Evolutionary conservation across 257 asterid species (phyloP).

Genomic region (Osmanthus fragrans): DNA sequence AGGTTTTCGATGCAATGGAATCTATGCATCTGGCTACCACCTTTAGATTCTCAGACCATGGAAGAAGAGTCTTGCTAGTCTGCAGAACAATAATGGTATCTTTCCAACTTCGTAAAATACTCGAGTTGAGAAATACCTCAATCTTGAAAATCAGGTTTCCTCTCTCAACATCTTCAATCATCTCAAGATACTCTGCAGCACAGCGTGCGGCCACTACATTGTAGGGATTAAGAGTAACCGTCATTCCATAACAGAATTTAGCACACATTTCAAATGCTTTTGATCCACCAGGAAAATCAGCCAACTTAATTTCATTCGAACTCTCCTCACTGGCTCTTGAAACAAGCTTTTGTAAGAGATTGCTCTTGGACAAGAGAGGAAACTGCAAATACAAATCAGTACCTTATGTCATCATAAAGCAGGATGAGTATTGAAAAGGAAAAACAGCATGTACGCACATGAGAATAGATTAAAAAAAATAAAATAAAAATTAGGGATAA

Average conservation of each 20-base stretch:
- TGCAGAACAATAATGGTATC: conserved; percentile 89
- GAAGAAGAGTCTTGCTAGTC: conserved; percentile 67
- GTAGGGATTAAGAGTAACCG: conserved; percentile 81
- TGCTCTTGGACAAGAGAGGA: conserved; percentile 91
- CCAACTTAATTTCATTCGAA: conserved; percentile 51
- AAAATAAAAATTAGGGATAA: no score
- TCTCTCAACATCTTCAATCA: conserved; percentile 77
- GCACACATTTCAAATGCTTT: conserved; percentile 89
- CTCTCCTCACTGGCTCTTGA: conserved; percentile 46
- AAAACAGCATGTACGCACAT: background rate
- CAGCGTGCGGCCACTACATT: conserved; percentile 86
- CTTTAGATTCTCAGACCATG: conserved; percentile 80
- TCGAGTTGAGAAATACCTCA: conserved; percentile 81
- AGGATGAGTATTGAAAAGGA: background rate
- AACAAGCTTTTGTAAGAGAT: conserved; percentile 60
- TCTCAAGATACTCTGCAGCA: conserved; percentile 90
- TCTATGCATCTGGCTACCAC: conserved; percentile 79
- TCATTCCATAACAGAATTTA: conserved; percentile 87
- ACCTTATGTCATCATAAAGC: background rate
- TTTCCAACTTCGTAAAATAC: conserved; percentile 83
- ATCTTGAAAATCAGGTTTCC: conserved; percentile 81
- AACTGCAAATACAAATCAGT: conserved; percentile 47
- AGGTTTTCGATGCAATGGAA: conserved; percentile 83
- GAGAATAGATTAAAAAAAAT: background rate
- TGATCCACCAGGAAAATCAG: conserved; percentile 86